Conservation (phyloP, 192 early-diverging fungal species). For the Gryganskiella cystojenkinii region DNA sequence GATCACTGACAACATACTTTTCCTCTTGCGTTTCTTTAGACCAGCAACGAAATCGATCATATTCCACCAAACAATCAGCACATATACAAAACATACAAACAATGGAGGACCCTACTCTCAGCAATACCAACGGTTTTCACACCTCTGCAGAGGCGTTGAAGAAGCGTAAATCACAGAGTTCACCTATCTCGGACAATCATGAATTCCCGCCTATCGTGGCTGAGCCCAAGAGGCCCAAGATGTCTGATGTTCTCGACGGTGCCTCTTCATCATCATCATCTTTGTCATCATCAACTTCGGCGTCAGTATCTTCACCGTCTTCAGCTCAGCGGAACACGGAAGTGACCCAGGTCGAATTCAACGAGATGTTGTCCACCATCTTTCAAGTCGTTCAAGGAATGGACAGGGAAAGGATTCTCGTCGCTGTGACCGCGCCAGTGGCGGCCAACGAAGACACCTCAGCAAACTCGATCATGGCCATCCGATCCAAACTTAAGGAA, state of each 20-base stretch:
- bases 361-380: constrained; percentile 24
- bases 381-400: constrained; percentile 22
- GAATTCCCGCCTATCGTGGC: constrained; percentile 16
- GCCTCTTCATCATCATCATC: too few relatives aligned
- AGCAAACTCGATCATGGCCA: constrained; percentile 6
- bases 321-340: constrained; percentile 22
- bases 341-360: constrained; percentile 39
- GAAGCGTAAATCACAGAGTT: constrained; percentile 45
- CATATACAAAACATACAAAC: too few relatives aligned
- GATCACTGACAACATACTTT: too few relatives aligned
- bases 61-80: too few relatives aligned
- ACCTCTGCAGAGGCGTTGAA: constrained; percentile 3
- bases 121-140: constrained; percentile 3
- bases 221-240: constrained; percentile 41
- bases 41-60: too few relatives aligned
- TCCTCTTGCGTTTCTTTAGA: too few relatives aligned
- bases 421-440: background rate
- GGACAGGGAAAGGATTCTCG: constrained; percentile 23
- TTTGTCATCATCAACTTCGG: too few relatives aligned
- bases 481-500: constrained; percentile 27
- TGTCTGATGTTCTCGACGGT: constrained; percentile 18
- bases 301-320: too few relatives aligned
- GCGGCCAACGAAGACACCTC: constrained; percentile 27
- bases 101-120: background rate
- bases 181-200: constrained; percentile 25